These are phyloP conservation scores for Fraxinus latifolia DNA, from an alignment of 305 asterid species.

Conservation along the genomic window DNA sequence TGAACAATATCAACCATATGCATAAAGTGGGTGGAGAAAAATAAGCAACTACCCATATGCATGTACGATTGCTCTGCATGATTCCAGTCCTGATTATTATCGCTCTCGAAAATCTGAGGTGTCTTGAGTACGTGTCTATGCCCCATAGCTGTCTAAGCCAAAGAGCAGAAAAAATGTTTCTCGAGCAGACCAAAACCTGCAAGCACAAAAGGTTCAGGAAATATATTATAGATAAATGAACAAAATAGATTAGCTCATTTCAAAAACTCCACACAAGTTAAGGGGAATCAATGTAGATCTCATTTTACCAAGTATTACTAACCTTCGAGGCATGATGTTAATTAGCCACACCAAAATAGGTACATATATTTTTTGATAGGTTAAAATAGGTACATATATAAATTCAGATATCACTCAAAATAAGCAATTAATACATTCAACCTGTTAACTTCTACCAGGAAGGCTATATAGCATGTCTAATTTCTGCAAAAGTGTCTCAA, in stretches of 20 bases:
- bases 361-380: too few species aligned
- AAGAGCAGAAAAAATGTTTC: slow-evolving; percentile 6
- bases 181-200: slow-evolving; percentile 29
- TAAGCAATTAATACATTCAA: not conserved
- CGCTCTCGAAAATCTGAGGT: slow-evolving; percentile 41
- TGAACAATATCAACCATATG: not conserved
- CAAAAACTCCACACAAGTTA: not conserved
- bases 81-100: slow-evolving; percentile 41
- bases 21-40: not conserved
- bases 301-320: not conserved
- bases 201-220: slow-evolving; percentile 22
- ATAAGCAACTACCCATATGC: slow-evolving; percentile 24
- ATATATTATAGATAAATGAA: slow-evolving; percentile 15
- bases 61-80: slow-evolving; percentile 38
- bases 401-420: slow-evolving; percentile 7
- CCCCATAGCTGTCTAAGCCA: slow-evolving; percentile 34
- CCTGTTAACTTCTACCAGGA: slow-evolving; percentile 25
- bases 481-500: not conserved
- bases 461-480: slow-evolving; percentile 11
- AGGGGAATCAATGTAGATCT: not conserved
- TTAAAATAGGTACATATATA: not conserved
- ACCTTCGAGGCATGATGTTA: not conserved
- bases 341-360: not conserved
- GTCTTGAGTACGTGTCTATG: slow-evolving; percentile 41
- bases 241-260: not conserved